Percentiles rank a stretch among this genome's conserved stretches.
Conservation (phyloP, 2,329 filamentous ascomycete species). For the Fusarium sulawesiense region DNA sequence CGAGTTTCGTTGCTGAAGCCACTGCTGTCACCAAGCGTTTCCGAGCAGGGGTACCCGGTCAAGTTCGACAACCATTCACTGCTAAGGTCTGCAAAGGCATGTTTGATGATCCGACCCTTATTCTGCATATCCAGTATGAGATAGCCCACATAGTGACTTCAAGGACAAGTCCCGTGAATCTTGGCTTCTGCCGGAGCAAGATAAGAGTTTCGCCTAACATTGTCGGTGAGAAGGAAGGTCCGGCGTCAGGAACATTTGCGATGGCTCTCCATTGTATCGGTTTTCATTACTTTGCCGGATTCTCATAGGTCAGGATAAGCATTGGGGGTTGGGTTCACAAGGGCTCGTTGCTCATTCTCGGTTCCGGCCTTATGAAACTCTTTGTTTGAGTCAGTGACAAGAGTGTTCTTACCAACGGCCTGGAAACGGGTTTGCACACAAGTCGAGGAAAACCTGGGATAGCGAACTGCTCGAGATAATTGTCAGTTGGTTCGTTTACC, state of each 20-base stretch:
- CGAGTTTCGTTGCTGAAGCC: conserved; percentile 10
- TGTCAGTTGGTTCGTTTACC: background rate
- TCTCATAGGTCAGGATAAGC: conserved; percentile 25
- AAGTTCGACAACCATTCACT: conserved; percentile 13
- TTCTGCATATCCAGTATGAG: conserved; percentile 20
- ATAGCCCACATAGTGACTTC: conserved; percentile 31
- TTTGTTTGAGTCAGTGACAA: background rate
- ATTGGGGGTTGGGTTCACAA: conserved; percentile 16
- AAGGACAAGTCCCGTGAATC: conserved; percentile 21
- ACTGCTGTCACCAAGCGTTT: conserved; percentile 18
- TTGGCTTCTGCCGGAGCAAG: conserved; percentile 29
- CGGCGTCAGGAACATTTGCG: conserved; percentile 7
- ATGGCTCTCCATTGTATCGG: conserved; percentile 11
- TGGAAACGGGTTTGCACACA: background rate
- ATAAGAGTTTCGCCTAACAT: conserved; percentile 32
- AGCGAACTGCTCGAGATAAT: background rate
- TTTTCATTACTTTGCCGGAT: conserved; percentile 9
- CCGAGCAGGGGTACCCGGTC: conserved; percentile 15
- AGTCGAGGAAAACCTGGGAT: background rate
- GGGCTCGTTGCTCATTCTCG: conserved; percentile 5
- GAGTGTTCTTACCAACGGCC: background rate
- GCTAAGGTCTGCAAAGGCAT: conserved; percentile 11
- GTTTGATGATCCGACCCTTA: conserved; percentile 32
- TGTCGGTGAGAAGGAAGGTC: conserved; percentile 37
- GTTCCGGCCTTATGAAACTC: background rate